phyloP scores from a whole-genome alignment of 345 rosid species.

The Physaria fendleri region DNA sequence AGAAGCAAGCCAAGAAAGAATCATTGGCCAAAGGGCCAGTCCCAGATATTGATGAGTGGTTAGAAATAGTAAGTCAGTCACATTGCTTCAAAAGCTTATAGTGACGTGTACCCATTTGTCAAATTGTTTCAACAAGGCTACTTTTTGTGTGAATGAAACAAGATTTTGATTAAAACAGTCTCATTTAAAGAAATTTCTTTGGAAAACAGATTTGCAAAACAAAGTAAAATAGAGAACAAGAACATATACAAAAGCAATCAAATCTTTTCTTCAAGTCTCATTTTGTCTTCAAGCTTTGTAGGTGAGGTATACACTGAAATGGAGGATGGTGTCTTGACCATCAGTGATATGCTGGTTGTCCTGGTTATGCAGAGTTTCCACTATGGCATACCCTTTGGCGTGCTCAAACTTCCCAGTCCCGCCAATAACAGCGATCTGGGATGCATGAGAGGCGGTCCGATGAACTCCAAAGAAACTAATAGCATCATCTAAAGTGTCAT shows the following conservation, averaged over 20 bases:
- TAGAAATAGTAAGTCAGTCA: constrained; percentile 28
- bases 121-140: neutral
- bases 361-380: constrained; percentile 58
- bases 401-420: constrained; percentile 81
- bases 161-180: constrained; percentile 30
- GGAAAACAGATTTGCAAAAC: neutral
- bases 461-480: constrained; percentile 91
- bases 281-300: constrained; percentile 27
- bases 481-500: constrained; percentile 40
- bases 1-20: constrained; percentile 37
- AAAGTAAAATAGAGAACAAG: constrained; percentile 11
- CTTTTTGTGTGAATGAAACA: constrained; percentile 25
- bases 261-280: neutral
- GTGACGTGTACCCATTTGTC: constrained; percentile 27
- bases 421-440: constrained; percentile 67
- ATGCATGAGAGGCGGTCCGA: constrained; percentile 54
- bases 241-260: constrained; percentile 23
- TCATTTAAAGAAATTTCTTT: constrained; percentile 8
- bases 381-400: constrained; percentile 63
- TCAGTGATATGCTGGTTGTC: constrained; percentile 70
- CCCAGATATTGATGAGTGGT: constrained; percentile 40
- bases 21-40: constrained; percentile 36
- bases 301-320: constrained; percentile 56
- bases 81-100: constrained; percentile 10
- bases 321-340: constrained; percentile 71